Conservation (phyloP, 306 rosid genomes). For the Delonix regia region DNA sequence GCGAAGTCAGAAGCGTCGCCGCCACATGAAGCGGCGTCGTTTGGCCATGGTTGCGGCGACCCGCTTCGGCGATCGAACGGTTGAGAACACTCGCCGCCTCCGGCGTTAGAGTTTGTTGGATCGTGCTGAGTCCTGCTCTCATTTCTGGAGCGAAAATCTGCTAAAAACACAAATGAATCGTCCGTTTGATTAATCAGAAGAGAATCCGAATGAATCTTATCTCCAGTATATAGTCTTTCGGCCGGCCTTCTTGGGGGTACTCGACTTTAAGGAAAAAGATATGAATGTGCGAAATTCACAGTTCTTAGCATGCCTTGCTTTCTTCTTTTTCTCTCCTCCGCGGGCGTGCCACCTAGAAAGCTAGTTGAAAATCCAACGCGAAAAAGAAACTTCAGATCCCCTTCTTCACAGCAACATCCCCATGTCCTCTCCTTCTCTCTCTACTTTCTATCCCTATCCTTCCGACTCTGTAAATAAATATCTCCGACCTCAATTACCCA, state of each 20-base stretch:
- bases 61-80: conserved; percentile 67
- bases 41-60: conserved; percentile 70
- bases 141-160: conserved; percentile 35
- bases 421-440: neutral
- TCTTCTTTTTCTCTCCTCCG: conserved; percentile 3
- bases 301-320: neutral
- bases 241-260: neutral
- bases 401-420: conserved; percentile 50
- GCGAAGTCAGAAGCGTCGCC: conserved; percentile 59
- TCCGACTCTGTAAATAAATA: conserved; percentile 16
- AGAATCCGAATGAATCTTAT: neutral
- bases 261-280: neutral
- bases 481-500: neutral
- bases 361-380: conserved; percentile 60
- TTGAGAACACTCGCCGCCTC: conserved; percentile 71
- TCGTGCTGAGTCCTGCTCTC: conserved; percentile 72
- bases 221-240: neutral
- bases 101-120: conserved; percentile 72
- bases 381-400: conserved; percentile 66
- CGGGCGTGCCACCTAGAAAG: conserved; percentile 37
- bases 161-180: neutral
- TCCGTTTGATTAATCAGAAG: neutral
- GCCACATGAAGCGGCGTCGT: conserved; percentile 81
- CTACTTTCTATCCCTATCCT: neutral
- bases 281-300: conserved; percentile 23